Evolutionary conservation across 768 basidiomycete species (phyloP).

Genomic region (Psilocybe sp.): DNA sequence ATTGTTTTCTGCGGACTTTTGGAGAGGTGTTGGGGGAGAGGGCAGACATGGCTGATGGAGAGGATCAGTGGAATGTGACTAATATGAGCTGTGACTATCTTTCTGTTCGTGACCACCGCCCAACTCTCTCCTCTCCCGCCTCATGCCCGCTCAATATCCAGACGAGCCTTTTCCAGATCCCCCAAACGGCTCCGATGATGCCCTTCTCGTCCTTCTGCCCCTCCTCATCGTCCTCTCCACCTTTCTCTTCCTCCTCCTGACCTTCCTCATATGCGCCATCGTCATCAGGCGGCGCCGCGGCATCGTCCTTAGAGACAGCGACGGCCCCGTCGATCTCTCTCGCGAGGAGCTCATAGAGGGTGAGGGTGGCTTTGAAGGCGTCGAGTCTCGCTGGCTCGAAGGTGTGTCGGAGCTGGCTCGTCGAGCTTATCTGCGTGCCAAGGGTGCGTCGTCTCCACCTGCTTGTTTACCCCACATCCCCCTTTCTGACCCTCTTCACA

Average conservation of each 20-base stretch:
- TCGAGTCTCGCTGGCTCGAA: constrained; percentile 95
- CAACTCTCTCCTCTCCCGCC: constrained; percentile 11
- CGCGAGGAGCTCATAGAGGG: constrained; percentile 87
- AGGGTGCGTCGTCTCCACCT: constrained; percentile 54
- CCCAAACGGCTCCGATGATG: constrained; percentile 54
- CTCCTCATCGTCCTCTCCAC: constrained; percentile 92
- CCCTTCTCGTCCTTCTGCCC: constrained; percentile 85
- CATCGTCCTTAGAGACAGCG: constrained; percentile 78
- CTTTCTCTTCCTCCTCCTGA: constrained; percentile 86
- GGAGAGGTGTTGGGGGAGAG: constrained; percentile 51
- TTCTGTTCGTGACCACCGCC: constrained; percentile 7
- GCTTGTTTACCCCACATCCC: constrained; percentile 6
- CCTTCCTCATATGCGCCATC: constrained; percentile 89
- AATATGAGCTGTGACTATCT: constrained; percentile 6
- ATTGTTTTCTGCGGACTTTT: constrained; percentile 51
- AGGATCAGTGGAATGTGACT: constrained; percentile 10
- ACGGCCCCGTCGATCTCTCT: constrained; percentile 92
- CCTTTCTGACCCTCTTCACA: constrained; percentile 25
- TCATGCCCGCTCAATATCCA: constrained; percentile 16
- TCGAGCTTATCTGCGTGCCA: constrained; percentile 78
- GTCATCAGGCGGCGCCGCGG: constrained; percentile 75
- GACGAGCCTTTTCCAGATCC: constrained; percentile 22
- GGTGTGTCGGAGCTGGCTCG: constrained; percentile 61
- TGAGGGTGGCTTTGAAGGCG: constrained; percentile 90
- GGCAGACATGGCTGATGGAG: constrained; percentile 33